Evolutionary conservation across 495 filamentous ascomycete species (phyloP).

Genomic region (Coniosporium apollinis): DNA sequence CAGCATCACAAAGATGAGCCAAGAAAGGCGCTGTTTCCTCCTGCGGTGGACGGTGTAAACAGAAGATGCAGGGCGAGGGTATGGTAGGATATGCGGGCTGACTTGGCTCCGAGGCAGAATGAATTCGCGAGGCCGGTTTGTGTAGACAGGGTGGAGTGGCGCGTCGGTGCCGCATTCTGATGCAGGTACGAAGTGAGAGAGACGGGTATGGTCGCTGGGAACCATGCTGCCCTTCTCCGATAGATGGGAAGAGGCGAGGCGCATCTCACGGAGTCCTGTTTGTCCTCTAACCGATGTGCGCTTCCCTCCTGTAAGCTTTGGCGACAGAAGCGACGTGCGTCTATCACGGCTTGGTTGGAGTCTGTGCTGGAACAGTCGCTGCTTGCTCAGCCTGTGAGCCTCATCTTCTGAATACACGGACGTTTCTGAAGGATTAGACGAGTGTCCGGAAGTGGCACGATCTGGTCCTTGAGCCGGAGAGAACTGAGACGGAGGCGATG

Average conservation of each 20-base stretch:
- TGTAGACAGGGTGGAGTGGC: neutral
- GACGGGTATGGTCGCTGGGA: neutral
- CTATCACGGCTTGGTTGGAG: no score
- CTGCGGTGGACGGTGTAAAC: neutral
- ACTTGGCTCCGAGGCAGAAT: neutral
- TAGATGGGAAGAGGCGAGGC: no score
- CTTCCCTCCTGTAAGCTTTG: no score
- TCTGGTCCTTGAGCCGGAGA: neutral
- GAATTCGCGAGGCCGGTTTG: neutral
- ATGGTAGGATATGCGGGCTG: neutral
- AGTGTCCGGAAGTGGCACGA: neutral
- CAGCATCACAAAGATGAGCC: constrained; percentile 4
- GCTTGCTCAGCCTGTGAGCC: neutral
- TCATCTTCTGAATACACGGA: neutral
- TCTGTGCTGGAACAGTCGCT: no score
- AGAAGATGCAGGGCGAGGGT: neutral
- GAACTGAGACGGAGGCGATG: neutral
- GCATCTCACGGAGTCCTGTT: no score
- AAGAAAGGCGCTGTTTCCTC: constrained; percentile 1
- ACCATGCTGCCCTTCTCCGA: neutral
- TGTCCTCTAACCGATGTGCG: no score
- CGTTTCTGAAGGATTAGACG: neutral
- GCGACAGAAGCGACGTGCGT: no score
- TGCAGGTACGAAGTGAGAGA: neutral
- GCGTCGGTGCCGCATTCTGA: neutral